phyloP scores from a whole-genome alignment of 2,329 filamentous ascomycete genomes.

The Pseudogymnoascus sp. region DNA sequence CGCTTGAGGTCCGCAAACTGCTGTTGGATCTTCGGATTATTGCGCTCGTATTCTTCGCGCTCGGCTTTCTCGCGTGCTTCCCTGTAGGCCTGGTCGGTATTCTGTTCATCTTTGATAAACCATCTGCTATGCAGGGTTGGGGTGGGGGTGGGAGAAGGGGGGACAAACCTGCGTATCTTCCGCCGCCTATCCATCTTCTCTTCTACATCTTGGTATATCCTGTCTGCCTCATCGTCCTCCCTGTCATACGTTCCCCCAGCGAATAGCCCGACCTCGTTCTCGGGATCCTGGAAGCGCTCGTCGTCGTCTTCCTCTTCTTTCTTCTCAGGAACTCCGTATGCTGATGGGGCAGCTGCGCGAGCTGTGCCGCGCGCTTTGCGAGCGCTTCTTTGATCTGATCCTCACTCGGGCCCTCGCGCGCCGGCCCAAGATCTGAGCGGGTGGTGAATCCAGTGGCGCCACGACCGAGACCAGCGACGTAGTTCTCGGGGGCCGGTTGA shows the following conservation, averaged over 20 bases:
- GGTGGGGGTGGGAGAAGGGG: conserved; percentile 21
- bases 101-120: conserved; percentile 72
- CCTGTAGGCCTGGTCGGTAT: conserved; percentile 72
- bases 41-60: conserved; percentile 88
- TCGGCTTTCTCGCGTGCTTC: conserved; percentile 91
- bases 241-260: conserved; percentile 93
- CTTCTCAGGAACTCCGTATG: conserved; percentile 54
- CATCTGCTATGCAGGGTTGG: conserved; percentile 39
- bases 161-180: conserved; percentile 76
- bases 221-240: conserved; percentile 95
- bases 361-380: conserved; percentile 81
- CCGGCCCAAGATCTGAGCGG: conserved; percentile 89
- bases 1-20: conserved; percentile 96
- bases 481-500: conserved; percentile 79
- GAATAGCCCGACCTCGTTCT: conserved; percentile 94
- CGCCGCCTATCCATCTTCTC: conserved; percentile 93
- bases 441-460: conserved; percentile 98
- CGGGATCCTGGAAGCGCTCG: conserved; percentile 86
- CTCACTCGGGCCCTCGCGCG: conserved; percentile 88
- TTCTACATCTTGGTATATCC: conserved; percentile 91
- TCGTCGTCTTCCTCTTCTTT: conserved; percentile 67
- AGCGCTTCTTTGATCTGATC: conserved; percentile 98
- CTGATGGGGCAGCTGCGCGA: conserved; percentile 65
- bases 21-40: conserved; percentile 96
- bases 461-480: conserved; percentile 92